Conservation (phyloP, 768 basidiomycete species). For the Leccinellum luteum region DNA sequence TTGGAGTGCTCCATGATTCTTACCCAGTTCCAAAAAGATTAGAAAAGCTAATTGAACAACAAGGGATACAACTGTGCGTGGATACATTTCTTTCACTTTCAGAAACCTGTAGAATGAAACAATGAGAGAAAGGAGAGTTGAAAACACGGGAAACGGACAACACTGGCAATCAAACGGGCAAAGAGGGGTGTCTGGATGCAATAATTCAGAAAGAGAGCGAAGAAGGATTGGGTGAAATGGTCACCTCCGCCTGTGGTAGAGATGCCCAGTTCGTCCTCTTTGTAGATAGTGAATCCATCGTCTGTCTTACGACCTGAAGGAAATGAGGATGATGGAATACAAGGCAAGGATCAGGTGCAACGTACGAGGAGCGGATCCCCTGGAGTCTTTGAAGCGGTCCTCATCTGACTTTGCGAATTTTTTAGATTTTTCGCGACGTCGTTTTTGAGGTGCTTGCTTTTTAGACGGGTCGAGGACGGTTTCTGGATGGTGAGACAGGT, state of each 20-base stretch:
- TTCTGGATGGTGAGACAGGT: slow-evolving; percentile 40
- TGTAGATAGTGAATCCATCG: slow-evolving; percentile 78
- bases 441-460: slow-evolving; percentile 32
- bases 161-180: slow-evolving; percentile 92
- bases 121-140: background rate
- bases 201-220: slow-evolving; percentile 22
- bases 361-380: slow-evolving; percentile 70
- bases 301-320: slow-evolving; percentile 67
- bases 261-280: slow-evolving; percentile 81
- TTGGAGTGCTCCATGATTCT: background rate
- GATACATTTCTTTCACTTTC: slow-evolving; percentile 5
- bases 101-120: slow-evolving; percentile 25
- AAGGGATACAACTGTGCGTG: background rate
- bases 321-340: slow-evolving; percentile 10
- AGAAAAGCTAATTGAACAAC: background rate
- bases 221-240: slow-evolving; percentile 18
- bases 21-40: background rate
- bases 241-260: slow-evolving; percentile 68
- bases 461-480: slow-evolving; percentile 67
- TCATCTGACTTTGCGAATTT: slow-evolving; percentile 35
- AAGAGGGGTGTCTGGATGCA: slow-evolving; percentile 63
- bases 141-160: slow-evolving; percentile 49
- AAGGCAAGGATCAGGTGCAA: slow-evolving; percentile 21
- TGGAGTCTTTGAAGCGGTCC: slow-evolving; percentile 66
- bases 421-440: slow-evolving; percentile 23